Evolutionary conservation across 331 rosid genomes (phyloP), one percentile per base, ranked within the genome.

Genomic region (Saraca asoca): DNA sequence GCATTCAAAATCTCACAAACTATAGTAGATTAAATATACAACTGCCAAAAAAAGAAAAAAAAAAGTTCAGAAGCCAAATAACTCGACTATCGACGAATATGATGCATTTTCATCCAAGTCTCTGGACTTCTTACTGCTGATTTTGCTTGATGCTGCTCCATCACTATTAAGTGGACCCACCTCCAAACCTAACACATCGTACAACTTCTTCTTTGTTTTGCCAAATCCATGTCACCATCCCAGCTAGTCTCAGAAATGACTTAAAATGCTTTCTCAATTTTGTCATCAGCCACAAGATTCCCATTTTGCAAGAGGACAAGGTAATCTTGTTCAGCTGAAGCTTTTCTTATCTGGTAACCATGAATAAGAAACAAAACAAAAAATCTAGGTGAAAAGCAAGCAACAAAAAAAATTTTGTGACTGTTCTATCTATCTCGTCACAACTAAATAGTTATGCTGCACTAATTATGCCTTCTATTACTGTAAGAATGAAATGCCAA

Each of bases 311-410:
- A 71, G 76, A 90, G 91, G 51, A 88, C 95, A 45, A 93, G 97
- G 89, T 93, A 93, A 16, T 81, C 87, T 71, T 93, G 98, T 69
- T 93, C 98, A 0, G 98, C 95, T 18, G 87, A 85, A 71, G 87
- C 90, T 86, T 90, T 93, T 50, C 98, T 78, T 52, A 93, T 93
- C 98, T 93, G 84, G 54, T 54, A 24, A 24, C 31, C 31, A 24
- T 24, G 31, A 24, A 24, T 70, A 41, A 14, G 50, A 41, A 17
- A 19, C 43, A 67, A 37, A 59, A 31, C 48, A 49, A 37, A 29
- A 46, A 63, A 39, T n/a, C 5, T 49, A n/a, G 62, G 62, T 70
- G 57, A 45, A 62, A 59, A 67, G 39, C 11, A 64, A 70, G 52
- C 52, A 62, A 54, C 45, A 59, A 29, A 56, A 56, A 42, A 24